These are phyloP conservation scores for Fusarium sp. DNA, from an alignment of 2,329 filamentous ascomycete species.

Conservation along the genomic window DNA sequence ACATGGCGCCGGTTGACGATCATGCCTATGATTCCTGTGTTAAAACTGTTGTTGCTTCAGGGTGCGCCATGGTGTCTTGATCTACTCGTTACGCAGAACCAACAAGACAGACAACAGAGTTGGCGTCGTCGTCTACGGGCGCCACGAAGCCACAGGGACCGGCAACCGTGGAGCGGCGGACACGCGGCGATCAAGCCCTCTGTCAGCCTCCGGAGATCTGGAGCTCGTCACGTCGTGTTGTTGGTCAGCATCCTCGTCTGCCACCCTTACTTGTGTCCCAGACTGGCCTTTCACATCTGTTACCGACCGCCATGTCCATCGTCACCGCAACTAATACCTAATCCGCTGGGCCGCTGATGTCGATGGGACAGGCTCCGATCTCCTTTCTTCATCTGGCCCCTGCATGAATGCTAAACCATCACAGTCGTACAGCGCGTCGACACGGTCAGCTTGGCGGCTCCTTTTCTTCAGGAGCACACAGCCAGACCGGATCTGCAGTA, in stretches of 20 bases:
- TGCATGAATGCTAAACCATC: slow-evolving; percentile 19
- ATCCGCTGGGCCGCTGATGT: slow-evolving; percentile 13
- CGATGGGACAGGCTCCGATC: slow-evolving; percentile 13
- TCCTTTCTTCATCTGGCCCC: slow-evolving; percentile 14
- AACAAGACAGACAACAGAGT: slow-evolving; percentile 10
- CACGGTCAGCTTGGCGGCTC: not conserved
- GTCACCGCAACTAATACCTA: slow-evolving; percentile 7
- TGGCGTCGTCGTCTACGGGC: slow-evolving; percentile 8
- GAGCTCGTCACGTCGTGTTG: slow-evolving; percentile 8
- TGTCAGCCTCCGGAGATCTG: slow-evolving; percentile 22
- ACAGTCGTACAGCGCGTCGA: not conserved
- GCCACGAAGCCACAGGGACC: slow-evolving; percentile 4
- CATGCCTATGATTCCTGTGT: not conserved
- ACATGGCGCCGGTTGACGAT: slow-evolving; percentile 3
- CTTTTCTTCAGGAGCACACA: not conserved
- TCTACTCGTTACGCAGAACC: not conserved
- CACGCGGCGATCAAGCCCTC: slow-evolving; percentile 28
- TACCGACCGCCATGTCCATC: slow-evolving; percentile 16
- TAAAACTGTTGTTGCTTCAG: slow-evolving; percentile 22
- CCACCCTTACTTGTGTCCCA: not conserved
- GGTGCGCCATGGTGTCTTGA: slow-evolving; percentile 9
- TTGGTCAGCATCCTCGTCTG: slow-evolving; percentile 6
- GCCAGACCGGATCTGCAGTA: slow-evolving; percentile 19
- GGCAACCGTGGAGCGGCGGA: slow-evolving; percentile 11
- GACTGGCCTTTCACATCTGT: slow-evolving; percentile 1